phyloP scores from a whole-genome alignment of 164 flowering plant genomes.

The Santalum album region DNA sequence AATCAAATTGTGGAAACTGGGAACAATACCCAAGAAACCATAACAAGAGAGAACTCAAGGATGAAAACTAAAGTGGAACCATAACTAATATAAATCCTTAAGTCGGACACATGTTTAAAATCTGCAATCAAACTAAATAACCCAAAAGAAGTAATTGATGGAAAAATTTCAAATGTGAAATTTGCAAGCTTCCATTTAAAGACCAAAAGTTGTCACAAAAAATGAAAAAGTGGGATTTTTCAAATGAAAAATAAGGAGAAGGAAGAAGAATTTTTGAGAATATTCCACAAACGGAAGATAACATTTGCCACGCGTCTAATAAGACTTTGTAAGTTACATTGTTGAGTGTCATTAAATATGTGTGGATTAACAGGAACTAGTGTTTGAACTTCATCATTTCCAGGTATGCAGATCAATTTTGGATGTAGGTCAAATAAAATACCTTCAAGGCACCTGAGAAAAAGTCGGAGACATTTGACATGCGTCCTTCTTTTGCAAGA shows the following conservation, averaged over 20 bases:
- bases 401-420: not conserved
- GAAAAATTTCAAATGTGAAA: no score
- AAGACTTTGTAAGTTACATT: no score
- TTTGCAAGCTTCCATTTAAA: not conserved
- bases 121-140: no score
- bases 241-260: not conserved
- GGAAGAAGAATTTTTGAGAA: no score
- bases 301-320: no score
- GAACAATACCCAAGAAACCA: no score
- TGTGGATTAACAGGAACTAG: not conserved
- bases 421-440: constrained; percentile 4
- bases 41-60: no score
- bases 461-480: constrained; percentile 43
- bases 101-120: no score
- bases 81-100: no score
- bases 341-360: not conserved
- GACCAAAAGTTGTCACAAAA: not conserved
- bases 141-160: no score
- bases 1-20: no score
- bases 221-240: not conserved
- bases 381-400: not conserved
- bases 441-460: constrained; percentile 79
- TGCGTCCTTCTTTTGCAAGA: constrained; percentile 59
- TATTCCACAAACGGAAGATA: not conserved
- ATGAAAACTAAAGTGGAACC: no score